A percentile compares a stretch with the other conserved stretches of the same genome.
Conservation (phyloP, 345 rosid genomes). For the Citrus unshiu region DNA sequence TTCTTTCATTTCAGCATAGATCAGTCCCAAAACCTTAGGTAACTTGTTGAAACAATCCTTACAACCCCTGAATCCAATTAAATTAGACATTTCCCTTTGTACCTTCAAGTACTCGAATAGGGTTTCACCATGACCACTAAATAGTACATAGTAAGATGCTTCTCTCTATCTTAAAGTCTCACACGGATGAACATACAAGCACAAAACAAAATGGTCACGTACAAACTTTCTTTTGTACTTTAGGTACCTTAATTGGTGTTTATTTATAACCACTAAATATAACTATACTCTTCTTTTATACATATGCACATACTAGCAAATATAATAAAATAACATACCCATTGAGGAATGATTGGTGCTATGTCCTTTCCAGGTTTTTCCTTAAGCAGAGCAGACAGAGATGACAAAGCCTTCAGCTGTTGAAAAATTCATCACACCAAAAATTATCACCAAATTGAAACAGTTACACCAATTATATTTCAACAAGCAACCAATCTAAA, state of each 20-base stretch:
- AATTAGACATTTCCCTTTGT: background rate
- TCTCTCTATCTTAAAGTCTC: background rate
- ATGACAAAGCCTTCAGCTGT: conserved; percentile 88
- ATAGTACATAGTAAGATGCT: background rate
- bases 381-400: conserved; percentile 60
- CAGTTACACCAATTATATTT: background rate
- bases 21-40: background rate
- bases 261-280: too few relatives aligned
- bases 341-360: conserved; percentile 70
- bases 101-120: background rate
- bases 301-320: background rate
- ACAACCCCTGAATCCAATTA: background rate
- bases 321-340: conserved; percentile 52
- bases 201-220: background rate
- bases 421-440: conserved; percentile 10
- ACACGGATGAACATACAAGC: background rate
- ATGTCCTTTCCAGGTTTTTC: conserved; percentile 71
- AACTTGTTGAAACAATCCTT: background rate
- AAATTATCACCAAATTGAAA: background rate
- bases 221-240: too few relatives aligned
- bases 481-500: background rate
- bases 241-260: too few relatives aligned
- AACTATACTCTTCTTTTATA: too few relatives aligned
- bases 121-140: background rate
- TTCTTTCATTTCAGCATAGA: background rate